Percentiles rank a stretch among this genome's conserved stretches.
phyloP scores from a whole-genome alignment of 129 eudicot species.

The Heracleum sosnowskyi region DNA sequence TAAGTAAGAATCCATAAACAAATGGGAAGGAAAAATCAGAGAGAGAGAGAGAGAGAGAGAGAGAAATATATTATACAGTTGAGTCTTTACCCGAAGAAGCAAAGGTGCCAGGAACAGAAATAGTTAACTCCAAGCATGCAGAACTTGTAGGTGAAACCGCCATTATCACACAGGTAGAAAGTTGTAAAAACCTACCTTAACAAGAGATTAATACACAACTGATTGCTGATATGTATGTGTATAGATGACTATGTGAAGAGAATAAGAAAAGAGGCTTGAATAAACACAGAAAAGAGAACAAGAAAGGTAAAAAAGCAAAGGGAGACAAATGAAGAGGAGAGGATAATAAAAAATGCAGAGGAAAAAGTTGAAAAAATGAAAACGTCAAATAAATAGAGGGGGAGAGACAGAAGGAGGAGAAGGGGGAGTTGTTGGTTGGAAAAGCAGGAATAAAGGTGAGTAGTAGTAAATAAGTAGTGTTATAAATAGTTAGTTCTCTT shows the following conservation, averaged over 20 bases:
- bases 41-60: too few species aligned
- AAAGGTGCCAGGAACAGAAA: slow-evolving; percentile 31
- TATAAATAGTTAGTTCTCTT: background rate
- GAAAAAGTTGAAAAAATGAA: background rate
- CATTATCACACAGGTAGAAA: slow-evolving; percentile 11
- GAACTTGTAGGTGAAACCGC: slow-evolving; percentile 23
- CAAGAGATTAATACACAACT: background rate
- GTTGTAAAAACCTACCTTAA: background rate
- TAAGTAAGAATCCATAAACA: background rate
- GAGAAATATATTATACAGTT: too few species aligned
- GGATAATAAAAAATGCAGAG: background rate
- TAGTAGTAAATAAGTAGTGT: background rate
- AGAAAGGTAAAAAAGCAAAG: background rate
- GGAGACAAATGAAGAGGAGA: slow-evolving; percentile 7
- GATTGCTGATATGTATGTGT: background rate
- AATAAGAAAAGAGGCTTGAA: slow-evolving; percentile 2
- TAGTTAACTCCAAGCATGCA: slow-evolving; percentile 36
- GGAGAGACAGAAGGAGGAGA: background rate
- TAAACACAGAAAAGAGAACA: background rate
- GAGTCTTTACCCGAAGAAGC: slow-evolving; percentile 18
- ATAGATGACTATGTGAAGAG: background rate
- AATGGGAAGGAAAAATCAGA: background rate
- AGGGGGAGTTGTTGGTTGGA: slow-evolving; percentile 10
- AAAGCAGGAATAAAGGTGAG: background rate
- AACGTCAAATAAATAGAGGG: slow-evolving; percentile 2